These are phyloP conservation scores for Gossypium stocksii DNA, from an alignment of 345 rosid species.

Conservation along the genomic window DNA sequence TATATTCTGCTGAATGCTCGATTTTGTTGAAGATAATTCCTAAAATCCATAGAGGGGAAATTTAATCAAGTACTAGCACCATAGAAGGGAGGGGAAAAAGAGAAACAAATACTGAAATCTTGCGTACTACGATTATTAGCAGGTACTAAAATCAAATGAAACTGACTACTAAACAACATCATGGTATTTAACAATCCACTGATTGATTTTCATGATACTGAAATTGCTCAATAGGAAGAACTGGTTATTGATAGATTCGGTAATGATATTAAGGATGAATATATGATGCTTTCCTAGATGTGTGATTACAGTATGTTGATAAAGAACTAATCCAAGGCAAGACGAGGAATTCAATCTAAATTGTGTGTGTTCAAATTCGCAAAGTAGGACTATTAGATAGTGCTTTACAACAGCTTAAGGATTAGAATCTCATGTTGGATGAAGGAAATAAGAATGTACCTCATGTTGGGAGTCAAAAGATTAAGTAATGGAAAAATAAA, in stretches of 20 bases:
- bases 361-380: background rate
- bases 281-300: background rate
- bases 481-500: background rate
- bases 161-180: background rate
- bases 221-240: background rate
- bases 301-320: background rate
- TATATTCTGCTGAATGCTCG: slow-evolving; percentile 70
- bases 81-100: background rate
- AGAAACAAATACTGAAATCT: background rate
- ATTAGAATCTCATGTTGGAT: background rate
- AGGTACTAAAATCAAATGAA: background rate
- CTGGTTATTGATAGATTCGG: background rate
- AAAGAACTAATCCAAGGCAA: slow-evolving; percentile 1
- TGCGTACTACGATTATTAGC: background rate
- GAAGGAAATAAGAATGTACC: background rate
- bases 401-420: background rate
- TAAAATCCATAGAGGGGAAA: slow-evolving; percentile 24
- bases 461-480: background rate
- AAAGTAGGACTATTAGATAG: background rate
- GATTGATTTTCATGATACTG: background rate
- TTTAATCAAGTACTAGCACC: slow-evolving; percentile 12
- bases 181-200: background rate
- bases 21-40: slow-evolving; percentile 75
- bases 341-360: background rate
- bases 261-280: background rate